Percentiles rank a stretch among this genome's conserved stretches.
These are phyloP conservation scores for Camellia oleifera DNA, from an alignment of 179 eudicot genomes.

Conservation along the genomic window DNA sequence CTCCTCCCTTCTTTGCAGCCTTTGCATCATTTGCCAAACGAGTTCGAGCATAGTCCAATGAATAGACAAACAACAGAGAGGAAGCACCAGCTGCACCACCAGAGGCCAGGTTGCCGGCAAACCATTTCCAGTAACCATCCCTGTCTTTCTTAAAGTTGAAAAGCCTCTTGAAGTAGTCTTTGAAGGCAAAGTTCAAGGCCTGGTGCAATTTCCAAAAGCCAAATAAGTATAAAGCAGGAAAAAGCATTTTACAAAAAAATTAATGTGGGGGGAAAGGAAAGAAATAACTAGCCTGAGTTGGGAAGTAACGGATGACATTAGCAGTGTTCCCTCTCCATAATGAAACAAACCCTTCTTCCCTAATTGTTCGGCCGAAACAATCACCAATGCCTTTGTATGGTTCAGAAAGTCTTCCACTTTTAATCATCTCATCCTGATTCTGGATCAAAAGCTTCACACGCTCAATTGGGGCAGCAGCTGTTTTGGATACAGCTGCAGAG, in stretches of 20 bases:
- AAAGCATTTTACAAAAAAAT: background rate
- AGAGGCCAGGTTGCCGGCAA: conserved; percentile 60
- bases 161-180: conserved; percentile 60
- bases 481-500: conserved; percentile 57
- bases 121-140: conserved; percentile 70
- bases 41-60: conserved; percentile 59
- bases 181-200: conserved; percentile 68
- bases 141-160: conserved; percentile 61
- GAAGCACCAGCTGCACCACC: conserved; percentile 70
- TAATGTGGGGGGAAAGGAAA: background rate
- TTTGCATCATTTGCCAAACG: conserved; percentile 59
- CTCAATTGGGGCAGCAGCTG: conserved; percentile 61
- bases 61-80: conserved; percentile 54
- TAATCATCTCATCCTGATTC: conserved; percentile 66
- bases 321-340: conserved; percentile 64
- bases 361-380: conserved; percentile 49
- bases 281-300: conserved; percentile 47
- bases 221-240: background rate
- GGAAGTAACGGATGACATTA: conserved; percentile 61
- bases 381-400: conserved; percentile 57
- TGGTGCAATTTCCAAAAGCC: conserved; percentile 12
- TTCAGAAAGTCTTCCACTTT: conserved; percentile 48
- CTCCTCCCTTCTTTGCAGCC: conserved; percentile 64
- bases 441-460: conserved; percentile 56
- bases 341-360: conserved; percentile 47